Evolutionary conservation across 2,329 filamentous ascomycete genomes (phyloP).

Genomic region (Aureobasidium melanogenum): DNA sequence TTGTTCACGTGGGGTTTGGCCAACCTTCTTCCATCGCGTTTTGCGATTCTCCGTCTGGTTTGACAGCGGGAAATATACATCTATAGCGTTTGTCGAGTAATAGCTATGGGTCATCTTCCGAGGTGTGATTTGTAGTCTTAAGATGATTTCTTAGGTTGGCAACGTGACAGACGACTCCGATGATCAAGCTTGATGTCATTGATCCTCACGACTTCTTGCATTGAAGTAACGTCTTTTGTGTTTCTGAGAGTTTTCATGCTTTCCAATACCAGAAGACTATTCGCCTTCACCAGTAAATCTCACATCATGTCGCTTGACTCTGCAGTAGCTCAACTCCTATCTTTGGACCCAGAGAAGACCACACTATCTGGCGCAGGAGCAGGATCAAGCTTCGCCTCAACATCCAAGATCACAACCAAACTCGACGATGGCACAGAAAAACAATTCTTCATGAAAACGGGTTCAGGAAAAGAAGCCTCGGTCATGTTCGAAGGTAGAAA

Average conservation of each 20-base stretch:
- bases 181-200: constrained; percentile 6
- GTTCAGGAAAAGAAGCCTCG: constrained; percentile 48
- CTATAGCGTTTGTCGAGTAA: not conserved
- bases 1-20: not conserved
- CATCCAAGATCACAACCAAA: constrained; percentile 48
- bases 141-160: not conserved
- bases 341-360: constrained; percentile 46
- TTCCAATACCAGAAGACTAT: not conserved
- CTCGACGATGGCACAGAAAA: constrained; percentile 40
- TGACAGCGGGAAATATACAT: not conserved
- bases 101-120: not conserved
- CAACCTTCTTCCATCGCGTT: not conserved
- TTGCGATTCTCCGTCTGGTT: not conserved
- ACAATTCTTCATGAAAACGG: constrained; percentile 66
- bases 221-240: not conserved
- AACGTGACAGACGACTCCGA: not conserved
- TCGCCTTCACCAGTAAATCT: not conserved
- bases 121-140: not conserved
- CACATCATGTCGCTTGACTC: constrained; percentile 47
- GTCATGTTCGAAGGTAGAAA: constrained; percentile 55
- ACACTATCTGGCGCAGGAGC: constrained; percentile 51
- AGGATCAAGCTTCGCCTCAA: constrained; percentile 55
- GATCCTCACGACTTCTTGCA: not conserved
- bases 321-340: constrained; percentile 53
- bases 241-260: not conserved